Percentiles rank a stretch among this genome's conserved stretches.
phyloP scores from a whole-genome alignment of 345 rosid species.

The Populus deltoides region DNA sequence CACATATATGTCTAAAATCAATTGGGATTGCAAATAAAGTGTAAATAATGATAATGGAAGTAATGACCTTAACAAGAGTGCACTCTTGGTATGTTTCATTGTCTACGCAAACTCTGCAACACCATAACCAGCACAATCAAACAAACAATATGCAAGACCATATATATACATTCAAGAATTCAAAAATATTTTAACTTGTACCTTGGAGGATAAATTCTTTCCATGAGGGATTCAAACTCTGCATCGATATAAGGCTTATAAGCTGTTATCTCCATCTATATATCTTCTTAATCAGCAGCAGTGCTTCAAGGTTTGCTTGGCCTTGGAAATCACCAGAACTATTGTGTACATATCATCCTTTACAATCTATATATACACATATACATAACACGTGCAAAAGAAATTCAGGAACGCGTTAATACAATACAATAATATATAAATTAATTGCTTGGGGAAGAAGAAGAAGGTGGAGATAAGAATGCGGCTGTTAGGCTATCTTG shows the following conservation, averaged over 20 bases:
- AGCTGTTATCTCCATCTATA: constrained; percentile 39
- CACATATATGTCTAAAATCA: neutral
- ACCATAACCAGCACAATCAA: neutral
- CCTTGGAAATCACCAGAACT: too few relatives aligned
- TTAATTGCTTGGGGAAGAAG: neutral
- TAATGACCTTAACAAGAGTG: constrained; percentile 79
- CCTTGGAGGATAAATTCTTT: constrained; percentile 88
- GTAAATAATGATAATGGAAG: neutral
- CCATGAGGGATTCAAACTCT: constrained; percentile 68
- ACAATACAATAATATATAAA: neutral
- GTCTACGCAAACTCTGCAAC: constrained; percentile 77
- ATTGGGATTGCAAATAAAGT: neutral
- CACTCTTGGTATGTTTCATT: constrained; percentile 68
- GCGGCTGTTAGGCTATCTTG: constrained; percentile 7
- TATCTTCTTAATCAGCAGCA: neutral
- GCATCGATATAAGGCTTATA: constrained; percentile 80
- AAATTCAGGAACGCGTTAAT: neutral
- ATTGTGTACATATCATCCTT: too few relatives aligned
- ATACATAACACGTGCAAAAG: neutral
- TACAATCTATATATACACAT: neutral
- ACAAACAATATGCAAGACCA: neutral
- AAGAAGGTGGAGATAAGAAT: constrained; percentile 12
- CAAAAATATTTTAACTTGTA: neutral
- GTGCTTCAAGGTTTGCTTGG: neutral
- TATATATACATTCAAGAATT: neutral